These are phyloP conservation scores for Coprinopsis sp. DNA, from an alignment of 768 basidiomycete genomes.

Conservation along the genomic window DNA sequence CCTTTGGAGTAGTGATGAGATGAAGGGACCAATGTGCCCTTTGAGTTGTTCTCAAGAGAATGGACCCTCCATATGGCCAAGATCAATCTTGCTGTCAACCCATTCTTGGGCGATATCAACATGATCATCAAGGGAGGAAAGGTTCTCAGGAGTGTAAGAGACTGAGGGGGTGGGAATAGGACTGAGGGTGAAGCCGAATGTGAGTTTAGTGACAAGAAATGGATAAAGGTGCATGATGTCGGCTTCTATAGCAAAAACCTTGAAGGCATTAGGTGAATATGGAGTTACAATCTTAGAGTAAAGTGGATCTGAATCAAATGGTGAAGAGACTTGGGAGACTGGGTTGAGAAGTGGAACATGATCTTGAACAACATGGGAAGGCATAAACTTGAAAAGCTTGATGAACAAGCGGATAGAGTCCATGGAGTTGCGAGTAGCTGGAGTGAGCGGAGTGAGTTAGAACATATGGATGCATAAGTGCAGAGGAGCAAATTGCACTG, in stretches of 20 bases:
- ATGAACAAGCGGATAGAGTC: too few relatives aligned
- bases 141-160: conserved; percentile 20
- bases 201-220: not conserved
- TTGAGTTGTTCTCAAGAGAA: conserved; percentile 22
- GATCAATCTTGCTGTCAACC: conserved; percentile 13
- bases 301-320: not conserved
- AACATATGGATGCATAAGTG: too few relatives aligned
- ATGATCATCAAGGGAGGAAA: conserved; percentile 14
- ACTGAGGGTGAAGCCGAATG: not conserved
- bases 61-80: conserved; percentile 14
- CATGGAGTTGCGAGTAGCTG: too few relatives aligned
- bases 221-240: not conserved
- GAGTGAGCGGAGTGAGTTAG: too few relatives aligned
- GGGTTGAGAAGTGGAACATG: too few relatives aligned
- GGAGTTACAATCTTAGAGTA: not conserved
- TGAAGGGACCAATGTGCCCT: conserved; percentile 35
- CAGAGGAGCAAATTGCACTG: too few relatives aligned
- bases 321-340: too few relatives aligned
- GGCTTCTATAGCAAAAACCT: not conserved
- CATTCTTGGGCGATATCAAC: conserved; percentile 11
- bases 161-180: not conserved
- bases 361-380: too few relatives aligned
- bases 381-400: too few relatives aligned
- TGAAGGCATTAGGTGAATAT: not conserved
- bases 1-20: conserved; percentile 33